Evolutionary conservation across 2,329 filamentous ascomycete genomes (phyloP), one percentile per base, ranked within the genome.

Genomic region (Aspergillus luchuensis): DNA sequence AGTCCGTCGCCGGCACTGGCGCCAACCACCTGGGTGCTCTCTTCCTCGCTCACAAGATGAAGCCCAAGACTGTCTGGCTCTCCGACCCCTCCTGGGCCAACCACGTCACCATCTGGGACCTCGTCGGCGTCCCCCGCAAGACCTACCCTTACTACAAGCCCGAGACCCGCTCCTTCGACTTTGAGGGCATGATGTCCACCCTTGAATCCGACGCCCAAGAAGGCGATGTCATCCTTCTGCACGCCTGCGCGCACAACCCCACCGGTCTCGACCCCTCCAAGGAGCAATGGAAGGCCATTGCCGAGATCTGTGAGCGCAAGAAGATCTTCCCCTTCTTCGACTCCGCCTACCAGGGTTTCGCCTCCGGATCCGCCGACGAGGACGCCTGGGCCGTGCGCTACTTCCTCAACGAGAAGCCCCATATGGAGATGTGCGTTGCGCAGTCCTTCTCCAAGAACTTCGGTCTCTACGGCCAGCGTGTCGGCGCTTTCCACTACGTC

Each of bases 251-350:
- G 19, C 95, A 98, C 83, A 99, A 99, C 81, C 95, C 95, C 33
- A 99, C 95, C 1, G 95, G 95, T 60, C 91, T 97, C 63, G 95
- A 99, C 78, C 92, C 92, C 10, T 96, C 91, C 51, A 84, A 89
- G 69, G 91, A 93, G 59, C 94, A 99, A 80, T 99, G 95, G 95
- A 90, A 89, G 76, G 86, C 93, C 79, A 87, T 98, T 62, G 92
- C 92, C 54, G 80, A 84, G 48, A 76, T 97, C 47, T 89, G 97
- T 75, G 86, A 87, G 72, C 79, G 86, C 72, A 95, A 91, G 83
- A 87, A 87, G 67, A 91, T 96, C 77, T 96, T 98, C 80, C 94
- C 94, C 68, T 97, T 98, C 86, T 98, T 99, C 79, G 95, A 99
- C 82, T 92, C 88, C 62, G 94, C 94, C 58, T 99, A 99, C 82